Conservation (phyloP, 129 eudicot species). For the Flaveria sonorensis region DNA sequence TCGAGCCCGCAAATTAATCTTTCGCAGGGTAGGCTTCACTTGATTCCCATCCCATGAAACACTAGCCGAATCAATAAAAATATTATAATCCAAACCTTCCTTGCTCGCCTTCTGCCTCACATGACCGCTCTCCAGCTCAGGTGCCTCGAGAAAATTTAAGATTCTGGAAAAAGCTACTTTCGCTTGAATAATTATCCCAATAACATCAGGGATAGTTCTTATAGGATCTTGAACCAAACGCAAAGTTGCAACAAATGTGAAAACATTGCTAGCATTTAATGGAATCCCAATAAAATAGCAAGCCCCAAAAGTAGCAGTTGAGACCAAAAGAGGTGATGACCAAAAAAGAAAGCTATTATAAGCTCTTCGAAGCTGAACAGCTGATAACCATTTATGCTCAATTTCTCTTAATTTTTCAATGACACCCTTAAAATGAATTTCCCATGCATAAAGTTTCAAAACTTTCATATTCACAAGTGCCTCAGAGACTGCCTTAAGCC, state of each 20-base stretch:
- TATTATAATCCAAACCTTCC: conserved; percentile 30
- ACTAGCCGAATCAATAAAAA: conserved; percentile 59
- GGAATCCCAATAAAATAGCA: conserved; percentile 79
- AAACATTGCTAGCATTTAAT: conserved; percentile 79
- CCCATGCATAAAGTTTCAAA: conserved; percentile 92
- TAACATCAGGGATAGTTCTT: conserved; percentile 87
- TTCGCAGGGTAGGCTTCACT: conserved; percentile 58
- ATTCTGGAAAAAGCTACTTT: conserved; percentile 81
- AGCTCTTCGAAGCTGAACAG: conserved; percentile 80
- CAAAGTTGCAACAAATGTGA: conserved; percentile 91
- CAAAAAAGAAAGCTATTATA: conserved; percentile 83
- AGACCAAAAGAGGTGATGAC: conserved; percentile 89
- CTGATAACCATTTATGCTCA: conserved; percentile 74
- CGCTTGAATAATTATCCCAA: conserved; percentile 85
- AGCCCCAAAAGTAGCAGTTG: conserved; percentile 92
- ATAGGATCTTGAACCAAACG: conserved; percentile 93
- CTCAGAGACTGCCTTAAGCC: conserved; percentile 78
- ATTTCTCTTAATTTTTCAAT: conserved; percentile 62
- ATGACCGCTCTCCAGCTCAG: conserved; percentile 64
- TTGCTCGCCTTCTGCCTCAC: conserved; percentile 47
- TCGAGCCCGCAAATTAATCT: conserved; percentile 58
- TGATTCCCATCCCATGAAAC: conserved; percentile 75
- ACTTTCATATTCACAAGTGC: conserved; percentile 97
- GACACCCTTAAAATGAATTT: conserved; percentile 74
- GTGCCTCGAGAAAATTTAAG: conserved; percentile 80